Base-by-base conservation (phyloP, 345 rosid genomes). In the Gossypium thurberi region DNA sequence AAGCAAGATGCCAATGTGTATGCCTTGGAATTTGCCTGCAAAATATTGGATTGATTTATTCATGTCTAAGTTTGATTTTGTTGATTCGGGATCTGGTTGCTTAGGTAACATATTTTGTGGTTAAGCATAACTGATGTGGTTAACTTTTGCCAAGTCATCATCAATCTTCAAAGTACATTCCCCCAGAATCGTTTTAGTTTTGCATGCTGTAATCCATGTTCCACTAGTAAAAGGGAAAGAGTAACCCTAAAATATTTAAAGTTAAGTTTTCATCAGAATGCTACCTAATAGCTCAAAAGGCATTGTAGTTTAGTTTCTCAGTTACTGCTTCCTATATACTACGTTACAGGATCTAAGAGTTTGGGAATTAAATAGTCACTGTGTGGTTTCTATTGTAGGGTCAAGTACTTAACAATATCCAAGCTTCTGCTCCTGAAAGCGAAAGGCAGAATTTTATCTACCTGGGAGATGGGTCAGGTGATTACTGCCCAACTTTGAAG, bases 381-480 rank as follows among this genome's bases (percentile, higher is more conserved):
- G 9, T 8, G 43, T 48, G 51, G 11, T 52, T 74, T 79, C 59
- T 18, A 7, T 74, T 28, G 14, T 79, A 93, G 97, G 98, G 97
- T 62, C 21, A 79, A 74, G 87, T 91, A 65, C 83, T 93, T 73
- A 86, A 89, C 62, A 78, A 74, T 33, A 76, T 88, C 43, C 76
- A 71, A 13, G 80, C 78, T 65, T 82, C 87, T 15, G 72, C 51
- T 65, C 28, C 79, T 40, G 72, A 69, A 21, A 67, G 72, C 44
- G 77, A 43, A 64, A 65, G 65, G 43, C 84, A 6, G 50, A 85
- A 79, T 64, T 79, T 83, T 76, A 82, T 93, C 74, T 93, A 91
- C 83, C 84, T 89, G 0, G 97, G 98, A 77, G 98, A 93, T 42
- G 98, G 98, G 59, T 82, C 83, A 83, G 92, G 92, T 47, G 98